Evolutionary conservation across 2,329 filamentous ascomycete genomes (phyloP).

Genomic region (Didymella sp.): DNA sequence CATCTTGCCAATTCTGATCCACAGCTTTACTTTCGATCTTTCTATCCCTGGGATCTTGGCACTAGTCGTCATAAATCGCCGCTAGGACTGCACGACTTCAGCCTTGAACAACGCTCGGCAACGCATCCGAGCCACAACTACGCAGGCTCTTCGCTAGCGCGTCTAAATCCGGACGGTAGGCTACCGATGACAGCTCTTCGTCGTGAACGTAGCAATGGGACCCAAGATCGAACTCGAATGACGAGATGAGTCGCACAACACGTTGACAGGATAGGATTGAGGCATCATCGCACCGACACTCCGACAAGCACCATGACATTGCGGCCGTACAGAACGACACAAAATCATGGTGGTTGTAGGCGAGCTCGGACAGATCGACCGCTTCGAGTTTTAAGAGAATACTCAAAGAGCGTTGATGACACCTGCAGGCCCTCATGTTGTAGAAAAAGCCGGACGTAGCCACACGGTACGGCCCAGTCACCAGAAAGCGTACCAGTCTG

Average conservation of each 20-base stretch:
- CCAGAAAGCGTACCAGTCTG: too few species aligned
- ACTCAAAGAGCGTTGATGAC: too few species aligned
- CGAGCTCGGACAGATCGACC: too few species aligned
- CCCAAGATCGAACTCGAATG: not conserved
- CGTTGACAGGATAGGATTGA: not conserved
- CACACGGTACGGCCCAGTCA: too few species aligned
- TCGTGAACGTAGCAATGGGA: not conserved
- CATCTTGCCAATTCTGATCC: slow-evolving; percentile 3
- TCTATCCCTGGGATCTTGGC: slow-evolving; percentile 16
- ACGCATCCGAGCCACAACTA: not conserved
- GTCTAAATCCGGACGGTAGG: not conserved
- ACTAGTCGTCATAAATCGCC: slow-evolving; percentile 16
- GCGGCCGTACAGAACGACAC: too few species aligned
- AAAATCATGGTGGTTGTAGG: too few species aligned
- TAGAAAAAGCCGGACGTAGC: too few species aligned
- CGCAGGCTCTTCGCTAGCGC: not conserved
- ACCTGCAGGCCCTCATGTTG: too few species aligned
- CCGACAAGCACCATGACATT: too few species aligned
- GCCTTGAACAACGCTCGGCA: not conserved
- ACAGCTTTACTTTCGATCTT: slow-evolving; percentile 13
- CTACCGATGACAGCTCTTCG: not conserved
- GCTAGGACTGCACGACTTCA: slow-evolving; percentile 7
- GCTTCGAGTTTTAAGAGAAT: too few species aligned
- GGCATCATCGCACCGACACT: too few species aligned
- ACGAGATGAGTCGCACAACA: not conserved